Percentiles rank a stretch among this genome's conserved stretches.
Conservation (phyloP, 441 rosid genomes). For the Isatis lusitanica region DNA sequence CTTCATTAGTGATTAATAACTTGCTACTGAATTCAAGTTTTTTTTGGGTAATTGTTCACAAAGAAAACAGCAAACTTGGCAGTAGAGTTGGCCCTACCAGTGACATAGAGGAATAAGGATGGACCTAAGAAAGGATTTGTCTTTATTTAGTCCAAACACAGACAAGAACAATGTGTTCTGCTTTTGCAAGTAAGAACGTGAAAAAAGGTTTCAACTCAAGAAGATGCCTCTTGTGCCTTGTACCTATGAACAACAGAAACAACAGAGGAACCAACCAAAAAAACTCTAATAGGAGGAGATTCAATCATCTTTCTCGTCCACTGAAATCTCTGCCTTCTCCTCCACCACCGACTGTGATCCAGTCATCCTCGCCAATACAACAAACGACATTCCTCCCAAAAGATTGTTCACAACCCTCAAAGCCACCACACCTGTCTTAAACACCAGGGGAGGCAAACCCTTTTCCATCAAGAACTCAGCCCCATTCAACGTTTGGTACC, state of each 20-base stretch:
- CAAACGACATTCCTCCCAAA: constrained; percentile 90
- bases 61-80: constrained; percentile 9
- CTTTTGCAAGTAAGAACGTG: constrained; percentile 22
- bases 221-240: constrained; percentile 5
- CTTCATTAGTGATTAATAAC: neutral
- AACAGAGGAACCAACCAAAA: constrained; percentile 8
- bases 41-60: neutral
- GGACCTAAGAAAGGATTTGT: constrained; percentile 19
- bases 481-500: constrained; percentile 91
- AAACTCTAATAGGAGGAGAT: neutral
- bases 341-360: constrained; percentile 38
- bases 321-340: constrained; percentile 9
- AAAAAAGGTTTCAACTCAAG: constrained; percentile 20
- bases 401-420: constrained; percentile 81
- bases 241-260: constrained; percentile 6
- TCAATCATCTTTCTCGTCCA: constrained; percentile 42
- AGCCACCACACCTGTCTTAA: constrained; percentile 75
- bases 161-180: constrained; percentile 11
- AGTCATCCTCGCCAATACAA: constrained; percentile 77
- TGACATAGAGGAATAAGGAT: constrained; percentile 6
- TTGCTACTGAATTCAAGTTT: neutral
- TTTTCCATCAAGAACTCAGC: constrained; percentile 67
- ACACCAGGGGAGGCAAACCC: constrained; percentile 56
- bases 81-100: neutral
- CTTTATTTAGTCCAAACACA: constrained; percentile 22